A percentile compares a stretch with the other conserved stretches of the same genome.
phyloP scores from a whole-genome alignment of 2,329 filamentous ascomycete species.

The Eurotiales sp. region DNA sequence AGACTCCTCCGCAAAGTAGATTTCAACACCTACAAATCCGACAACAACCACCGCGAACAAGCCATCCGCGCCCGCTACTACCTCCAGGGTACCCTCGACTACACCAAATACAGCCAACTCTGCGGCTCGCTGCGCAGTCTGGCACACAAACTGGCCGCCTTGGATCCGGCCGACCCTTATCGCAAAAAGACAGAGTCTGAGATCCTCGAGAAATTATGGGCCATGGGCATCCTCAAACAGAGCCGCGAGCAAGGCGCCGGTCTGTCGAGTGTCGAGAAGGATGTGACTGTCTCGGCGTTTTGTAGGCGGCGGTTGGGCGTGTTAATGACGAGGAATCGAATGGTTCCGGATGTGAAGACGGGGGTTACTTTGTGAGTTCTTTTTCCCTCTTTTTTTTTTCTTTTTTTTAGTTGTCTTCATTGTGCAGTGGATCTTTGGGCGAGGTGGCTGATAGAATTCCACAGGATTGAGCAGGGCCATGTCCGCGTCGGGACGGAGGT shows the following conservation, averaged over 20 bases:
- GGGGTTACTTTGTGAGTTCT: constrained; percentile 40
- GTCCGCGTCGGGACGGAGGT: constrained; percentile 88
- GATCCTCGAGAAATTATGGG: constrained; percentile 84
- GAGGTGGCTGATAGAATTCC: neutral
- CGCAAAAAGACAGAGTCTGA: constrained; percentile 82
- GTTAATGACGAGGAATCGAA: constrained; percentile 82
- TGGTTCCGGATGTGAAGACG: constrained; percentile 87
- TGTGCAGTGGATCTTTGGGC: too few relatives aligned
- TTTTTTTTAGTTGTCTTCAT: too few relatives aligned
- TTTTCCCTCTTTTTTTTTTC: constrained; percentile 8
- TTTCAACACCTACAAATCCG: constrained; percentile 89
- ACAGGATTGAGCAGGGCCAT: constrained; percentile 79
- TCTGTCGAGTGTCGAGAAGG: constrained; percentile 70
- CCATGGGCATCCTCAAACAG: constrained; percentile 79
- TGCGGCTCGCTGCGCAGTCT: constrained; percentile 83
- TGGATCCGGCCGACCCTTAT: constrained; percentile 72
- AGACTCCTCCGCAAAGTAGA: constrained; percentile 82
- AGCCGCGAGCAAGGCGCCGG: constrained; percentile 73
- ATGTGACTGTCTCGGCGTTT: constrained; percentile 84
- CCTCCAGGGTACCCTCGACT: constrained; percentile 85
- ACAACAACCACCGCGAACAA: constrained; percentile 80
- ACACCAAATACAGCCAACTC: constrained; percentile 63
- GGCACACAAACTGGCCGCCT: constrained; percentile 78
- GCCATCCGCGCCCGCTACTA: constrained; percentile 78
- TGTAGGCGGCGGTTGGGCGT: constrained; percentile 80